Conservation (phyloP, 176 grass and related monocot species). For the Oropetium thomaeum region DNA sequence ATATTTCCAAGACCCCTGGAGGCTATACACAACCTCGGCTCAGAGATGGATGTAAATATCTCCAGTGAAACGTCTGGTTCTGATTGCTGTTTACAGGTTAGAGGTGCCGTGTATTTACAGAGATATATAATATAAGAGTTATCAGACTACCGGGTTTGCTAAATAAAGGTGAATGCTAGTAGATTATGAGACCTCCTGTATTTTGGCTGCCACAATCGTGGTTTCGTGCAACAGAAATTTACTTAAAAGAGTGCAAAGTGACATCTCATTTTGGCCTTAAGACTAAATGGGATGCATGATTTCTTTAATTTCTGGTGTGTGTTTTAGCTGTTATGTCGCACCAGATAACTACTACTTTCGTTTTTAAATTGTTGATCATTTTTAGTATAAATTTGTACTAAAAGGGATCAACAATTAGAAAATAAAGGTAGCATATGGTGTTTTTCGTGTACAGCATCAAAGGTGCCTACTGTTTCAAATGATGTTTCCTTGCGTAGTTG, state of each 20-base stretch:
- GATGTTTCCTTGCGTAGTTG: background rate
- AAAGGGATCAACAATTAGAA: too few relatives aligned
- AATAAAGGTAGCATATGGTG: too few relatives aligned
- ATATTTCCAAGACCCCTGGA: constrained; percentile 60
- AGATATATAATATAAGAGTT: constrained; percentile 47
- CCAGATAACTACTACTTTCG: constrained; percentile 25
- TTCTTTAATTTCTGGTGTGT: constrained; percentile 42
- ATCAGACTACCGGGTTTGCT: constrained; percentile 42
- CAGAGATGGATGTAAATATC: constrained; percentile 65
- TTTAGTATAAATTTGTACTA: too few relatives aligned
- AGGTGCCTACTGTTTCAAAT: constrained; percentile 35
- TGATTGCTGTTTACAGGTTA: constrained; percentile 53
- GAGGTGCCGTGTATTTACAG: constrained; percentile 48
- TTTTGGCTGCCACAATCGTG: constrained; percentile 19
- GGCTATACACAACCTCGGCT: constrained; percentile 30
- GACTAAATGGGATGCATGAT: constrained; percentile 24
- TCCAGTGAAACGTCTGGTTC: constrained; percentile 57
- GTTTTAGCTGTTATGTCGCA: constrained; percentile 27
- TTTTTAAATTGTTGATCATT: too few relatives aligned
- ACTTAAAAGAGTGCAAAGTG: constrained; percentile 26
- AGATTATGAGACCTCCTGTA: constrained; percentile 24
- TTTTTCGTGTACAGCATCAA: constrained; percentile 35
- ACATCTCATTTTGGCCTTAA: constrained; percentile 22
- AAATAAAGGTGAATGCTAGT: constrained; percentile 56
- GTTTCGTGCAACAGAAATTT: constrained; percentile 18